Conservation (phyloP, 768 basidiomycete species). For the Pisolithus marmoratus region DNA sequence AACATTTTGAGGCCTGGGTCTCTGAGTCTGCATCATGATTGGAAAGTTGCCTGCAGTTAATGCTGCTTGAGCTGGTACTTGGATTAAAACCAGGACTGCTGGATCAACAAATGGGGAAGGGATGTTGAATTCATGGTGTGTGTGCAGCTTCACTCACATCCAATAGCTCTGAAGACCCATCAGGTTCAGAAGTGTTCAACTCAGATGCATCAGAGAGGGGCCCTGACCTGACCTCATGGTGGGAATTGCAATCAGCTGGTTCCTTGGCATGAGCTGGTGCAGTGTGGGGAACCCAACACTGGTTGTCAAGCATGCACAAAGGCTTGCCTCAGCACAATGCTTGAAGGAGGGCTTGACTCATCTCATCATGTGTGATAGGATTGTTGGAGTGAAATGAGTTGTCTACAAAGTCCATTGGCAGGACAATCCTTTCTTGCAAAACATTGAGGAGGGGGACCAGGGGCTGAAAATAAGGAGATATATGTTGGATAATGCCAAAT, state of each 20-base stretch:
- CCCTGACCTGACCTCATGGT: too few relatives aligned
- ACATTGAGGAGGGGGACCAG: neutral
- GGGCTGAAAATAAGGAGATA: slow-evolving; percentile 4
- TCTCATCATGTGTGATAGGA: neutral
- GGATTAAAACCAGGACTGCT: neutral
- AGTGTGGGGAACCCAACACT: neutral
- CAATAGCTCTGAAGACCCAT: too few relatives aligned
- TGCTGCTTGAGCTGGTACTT: neutral
- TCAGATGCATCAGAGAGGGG: too few relatives aligned
- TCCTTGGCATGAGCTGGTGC: too few relatives aligned
- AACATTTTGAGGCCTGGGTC: neutral
- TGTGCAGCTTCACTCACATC: neutral
- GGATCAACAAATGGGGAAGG: neutral
- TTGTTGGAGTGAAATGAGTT: neutral
- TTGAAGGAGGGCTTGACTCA: neutral
- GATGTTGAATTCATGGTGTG: neutral
- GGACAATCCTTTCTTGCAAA: neutral
- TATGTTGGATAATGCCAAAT: neutral
- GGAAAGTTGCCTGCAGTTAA: neutral
- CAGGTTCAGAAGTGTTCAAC: too few relatives aligned
- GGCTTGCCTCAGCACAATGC: too few relatives aligned
- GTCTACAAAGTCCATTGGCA: neutral
- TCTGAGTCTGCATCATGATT: neutral
- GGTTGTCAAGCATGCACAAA: neutral
- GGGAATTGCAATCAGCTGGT: too few relatives aligned